These are phyloP conservation scores for Exophiala oligosperma DNA, from an alignment of 2,329 filamentous ascomycete species.

Conservation along the genomic window DNA sequence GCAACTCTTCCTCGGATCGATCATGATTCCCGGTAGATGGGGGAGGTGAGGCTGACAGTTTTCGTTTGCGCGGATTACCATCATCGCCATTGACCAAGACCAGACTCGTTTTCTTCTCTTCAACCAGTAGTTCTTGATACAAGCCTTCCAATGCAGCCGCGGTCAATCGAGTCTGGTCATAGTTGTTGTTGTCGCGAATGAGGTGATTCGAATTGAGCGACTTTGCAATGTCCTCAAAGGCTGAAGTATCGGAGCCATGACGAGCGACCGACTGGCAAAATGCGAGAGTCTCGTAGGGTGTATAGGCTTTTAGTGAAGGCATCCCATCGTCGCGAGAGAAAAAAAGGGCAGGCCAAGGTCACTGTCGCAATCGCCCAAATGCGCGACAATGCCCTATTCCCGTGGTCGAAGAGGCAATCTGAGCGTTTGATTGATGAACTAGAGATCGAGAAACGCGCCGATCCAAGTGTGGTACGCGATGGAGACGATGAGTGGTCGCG, in stretches of 20 bases:
- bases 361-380: constrained; percentile 2
- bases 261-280: constrained; percentile 77
- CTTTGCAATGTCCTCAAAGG: constrained; percentile 72
- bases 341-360: constrained; percentile 5
- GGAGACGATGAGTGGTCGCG: constrained; percentile 23
- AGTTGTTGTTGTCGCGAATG: constrained; percentile 68
- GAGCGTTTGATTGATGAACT: background rate
- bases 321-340: constrained; percentile 44
- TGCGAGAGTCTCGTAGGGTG: constrained; percentile 80
- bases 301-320: constrained; percentile 67
- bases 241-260: constrained; percentile 64
- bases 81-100: constrained; percentile 35
- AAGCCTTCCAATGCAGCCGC: constrained; percentile 77
- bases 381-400: constrained; percentile 6
- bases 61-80: constrained; percentile 68
- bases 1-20: constrained; percentile 9
- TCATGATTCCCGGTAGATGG: constrained; percentile 32
- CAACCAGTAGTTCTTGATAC: constrained; percentile 73
- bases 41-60: constrained; percentile 65
- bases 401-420: background rate
- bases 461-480: constrained; percentile 6
- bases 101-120: constrained; percentile 54
- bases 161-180: constrained; percentile 71
- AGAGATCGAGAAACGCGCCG: constrained; percentile 5
- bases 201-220: constrained; percentile 71